A percentile compares a stretch with the other conserved stretches of the same genome.
Conservation (phyloP, 345 rosid genomes). For the Populus tremula region DNA sequence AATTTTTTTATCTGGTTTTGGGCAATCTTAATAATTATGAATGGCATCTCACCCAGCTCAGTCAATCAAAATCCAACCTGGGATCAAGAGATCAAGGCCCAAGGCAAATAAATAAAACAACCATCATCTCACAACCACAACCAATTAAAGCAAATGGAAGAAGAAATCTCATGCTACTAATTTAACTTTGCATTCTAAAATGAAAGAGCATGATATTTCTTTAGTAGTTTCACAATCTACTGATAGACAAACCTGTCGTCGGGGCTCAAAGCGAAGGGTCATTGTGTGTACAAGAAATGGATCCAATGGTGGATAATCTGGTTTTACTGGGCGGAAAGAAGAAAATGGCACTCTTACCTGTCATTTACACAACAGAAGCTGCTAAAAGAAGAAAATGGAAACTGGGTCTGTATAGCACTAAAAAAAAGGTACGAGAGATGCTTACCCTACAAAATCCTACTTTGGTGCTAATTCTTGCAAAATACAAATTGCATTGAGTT, state of each 20-base stretch:
- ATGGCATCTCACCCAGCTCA: neutral
- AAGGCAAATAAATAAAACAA: neutral
- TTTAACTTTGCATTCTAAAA: too few relatives aligned
- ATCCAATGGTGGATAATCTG: constrained; percentile 90
- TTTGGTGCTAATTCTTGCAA: constrained; percentile 84
- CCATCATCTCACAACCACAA: neutral
- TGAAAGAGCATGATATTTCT: too few relatives aligned
- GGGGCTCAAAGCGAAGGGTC: constrained; percentile 90
- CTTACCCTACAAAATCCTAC: constrained; percentile 87
- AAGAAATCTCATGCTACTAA: neutral
- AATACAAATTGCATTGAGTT: constrained; percentile 79
- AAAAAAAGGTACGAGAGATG: constrained; percentile 8
- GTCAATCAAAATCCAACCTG: neutral
- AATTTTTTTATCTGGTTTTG: neutral
- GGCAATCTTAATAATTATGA: neutral
- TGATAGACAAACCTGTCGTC: constrained; percentile 64
- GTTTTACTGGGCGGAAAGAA: constrained; percentile 86
- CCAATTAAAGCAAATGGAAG: neutral
- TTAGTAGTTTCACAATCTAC: neutral
- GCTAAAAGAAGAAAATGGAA: neutral
- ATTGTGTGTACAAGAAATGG: constrained; percentile 89
- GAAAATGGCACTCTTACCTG: constrained; percentile 97
- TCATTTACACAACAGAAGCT: constrained; percentile 11
- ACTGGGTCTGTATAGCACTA: neutral
- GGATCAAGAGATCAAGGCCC: neutral